phyloP scores from a whole-genome alignment of 1,284 basidiomycete species.

The Cryptococcus sp. region DNA sequence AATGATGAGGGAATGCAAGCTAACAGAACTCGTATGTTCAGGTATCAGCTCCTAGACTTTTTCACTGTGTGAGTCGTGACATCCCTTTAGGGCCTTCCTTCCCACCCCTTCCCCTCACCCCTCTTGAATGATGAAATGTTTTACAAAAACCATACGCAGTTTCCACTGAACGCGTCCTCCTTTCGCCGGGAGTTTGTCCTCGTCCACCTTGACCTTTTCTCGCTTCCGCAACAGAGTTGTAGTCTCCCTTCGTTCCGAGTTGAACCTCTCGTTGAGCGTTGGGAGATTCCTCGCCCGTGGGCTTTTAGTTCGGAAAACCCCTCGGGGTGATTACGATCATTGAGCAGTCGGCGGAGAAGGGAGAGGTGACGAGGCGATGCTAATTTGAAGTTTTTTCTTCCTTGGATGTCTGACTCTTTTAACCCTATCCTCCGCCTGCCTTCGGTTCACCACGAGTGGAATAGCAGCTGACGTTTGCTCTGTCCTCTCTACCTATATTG shows the following conservation, averaged over 20 bases:
- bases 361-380: constrained; percentile 42
- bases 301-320: constrained; percentile 22
- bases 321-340: constrained; percentile 12
- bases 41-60: constrained; percentile 3
- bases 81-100: constrained; percentile 12
- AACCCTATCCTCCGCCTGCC: constrained; percentile 4
- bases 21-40: not conserved
- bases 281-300: constrained; percentile 37
- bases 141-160: constrained; percentile 56
- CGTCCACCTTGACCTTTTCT: constrained; percentile 14
- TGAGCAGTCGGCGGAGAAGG: constrained; percentile 23
- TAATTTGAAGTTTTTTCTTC: constrained; percentile 54
- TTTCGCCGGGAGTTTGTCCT: constrained; percentile 50
- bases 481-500: constrained; percentile 4
- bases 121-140: constrained; percentile 46
- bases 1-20: not conserved
- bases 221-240: constrained; percentile 33
- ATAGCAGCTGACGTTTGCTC: constrained; percentile 17
- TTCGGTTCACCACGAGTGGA: constrained; percentile 1
- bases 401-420: constrained; percentile 54
- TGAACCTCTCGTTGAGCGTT: constrained; percentile 49
- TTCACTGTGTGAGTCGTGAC: constrained; percentile 3
- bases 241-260: constrained; percentile 37
- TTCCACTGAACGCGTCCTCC: constrained; percentile 56
- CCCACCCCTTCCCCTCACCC: constrained; percentile 9